Base-by-base conservation (phyloP, 495 filamentous ascomycete species). In the Darksidea phi region DNA sequence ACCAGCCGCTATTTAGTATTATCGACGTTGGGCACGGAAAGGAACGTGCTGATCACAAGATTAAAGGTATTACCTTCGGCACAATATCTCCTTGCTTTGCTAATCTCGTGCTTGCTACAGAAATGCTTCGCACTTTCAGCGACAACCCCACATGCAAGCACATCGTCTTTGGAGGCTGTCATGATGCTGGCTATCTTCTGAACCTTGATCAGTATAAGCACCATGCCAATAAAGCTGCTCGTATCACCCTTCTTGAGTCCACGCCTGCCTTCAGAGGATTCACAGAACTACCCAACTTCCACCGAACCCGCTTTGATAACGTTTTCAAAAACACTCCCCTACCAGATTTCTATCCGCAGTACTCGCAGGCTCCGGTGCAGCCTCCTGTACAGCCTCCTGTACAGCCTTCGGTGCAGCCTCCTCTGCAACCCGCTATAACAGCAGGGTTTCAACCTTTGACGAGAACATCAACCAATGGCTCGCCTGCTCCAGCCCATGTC, bases 11-110 rank as follows among this genome's bases (percentile, higher is more conserved):
- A 41, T 76, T 73, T 68, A 73, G 58, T 60, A 69, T 76, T 59
- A 66, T 76, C 47, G 73, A 76, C 51, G 73, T 74, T 20, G 73
- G 73, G 3, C 59, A 57, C 37, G 73, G 73, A 36, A 76, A 76
- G 54, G 74, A 76, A 55, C 56, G 73, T 25, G 74, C 74, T 15
- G 74, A 76, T 53, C 68, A 74, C 60, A 75, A 69, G 57, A 64
- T 74, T 41, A 73, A 70, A 61, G 72, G 73, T 73, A 69, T 43
- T 20, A 51, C 48, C 15, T 20, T 20, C n/a, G 1, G 7, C 2
- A n/a, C 26, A n/a, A 25, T 47, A 8, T 15, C 1, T 21, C 11
- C 38, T 21, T 41, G 7, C 8, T 38, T 23, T 25, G 6, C 36
- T 43, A 25, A 25, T 18, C 23, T 8, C 8, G 3, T 10, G 34